Evolutionary conservation across 2,329 filamentous ascomycete genomes (phyloP).

Genomic region (Colletotrichum graminicola): DNA sequence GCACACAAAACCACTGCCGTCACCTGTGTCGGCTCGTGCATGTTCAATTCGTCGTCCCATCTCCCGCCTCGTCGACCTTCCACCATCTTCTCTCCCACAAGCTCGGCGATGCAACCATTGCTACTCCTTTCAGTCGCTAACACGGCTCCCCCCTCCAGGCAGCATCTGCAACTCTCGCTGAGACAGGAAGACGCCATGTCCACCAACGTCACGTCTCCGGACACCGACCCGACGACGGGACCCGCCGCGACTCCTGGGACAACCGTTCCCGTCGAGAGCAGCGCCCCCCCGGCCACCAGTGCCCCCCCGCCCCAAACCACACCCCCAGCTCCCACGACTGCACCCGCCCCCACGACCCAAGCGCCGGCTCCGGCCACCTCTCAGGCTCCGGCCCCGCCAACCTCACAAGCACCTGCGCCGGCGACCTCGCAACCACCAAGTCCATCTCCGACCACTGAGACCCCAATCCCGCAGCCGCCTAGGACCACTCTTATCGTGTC

Average conservation of each 20-base stretch:
- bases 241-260: constrained; percentile 27
- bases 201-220: constrained; percentile 22
- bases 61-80: constrained; percentile 4
- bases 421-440: constrained; percentile 22
- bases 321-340: constrained; percentile 39
- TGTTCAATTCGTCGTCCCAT: neutral
- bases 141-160: constrained; percentile 46
- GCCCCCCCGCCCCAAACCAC: constrained; percentile 34
- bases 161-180: constrained; percentile 44
- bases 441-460: constrained; percentile 18
- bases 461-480: constrained; percentile 2
- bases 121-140: constrained; percentile 44
- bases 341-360: constrained; percentile 30
- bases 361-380: constrained; percentile 42
- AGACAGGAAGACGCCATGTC: constrained; percentile 49
- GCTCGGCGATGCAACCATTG: constrained; percentile 13
- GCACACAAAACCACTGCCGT: constrained; percentile 17
- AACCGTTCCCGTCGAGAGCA: constrained; percentile 20
- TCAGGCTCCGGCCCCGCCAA: constrained; percentile 32
- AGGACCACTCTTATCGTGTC: constrained; percentile 14
- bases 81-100: constrained; percentile 9
- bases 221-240: constrained; percentile 39
- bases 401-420: constrained; percentile 31
- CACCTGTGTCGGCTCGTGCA: neutral
- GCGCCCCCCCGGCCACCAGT: constrained; percentile 20